Evolutionary conservation across 1,284 basidiomycete genomes (phyloP), one percentile per base, ranked within the genome.

Genomic region (Austroboletus niveus): DNA sequence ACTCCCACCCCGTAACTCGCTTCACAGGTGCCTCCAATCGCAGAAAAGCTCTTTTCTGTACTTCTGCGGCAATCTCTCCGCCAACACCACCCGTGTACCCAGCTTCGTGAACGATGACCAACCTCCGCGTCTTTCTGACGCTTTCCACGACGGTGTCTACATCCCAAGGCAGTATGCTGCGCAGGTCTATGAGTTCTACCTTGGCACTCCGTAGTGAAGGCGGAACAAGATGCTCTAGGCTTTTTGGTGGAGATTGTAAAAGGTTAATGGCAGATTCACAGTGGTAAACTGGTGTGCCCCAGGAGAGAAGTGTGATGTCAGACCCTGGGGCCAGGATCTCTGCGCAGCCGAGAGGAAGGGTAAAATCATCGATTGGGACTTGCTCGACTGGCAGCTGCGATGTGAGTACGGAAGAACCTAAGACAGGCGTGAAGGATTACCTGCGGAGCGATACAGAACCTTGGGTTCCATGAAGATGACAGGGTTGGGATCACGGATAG

Each of bases 401-500:
- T 54, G 47, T 68, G 29, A 66, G 54, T 15, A 41, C 8, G 34
- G 41, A 45, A 38, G 22, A 55, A 43, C 14, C 5, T 34, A 10
- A 24, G 9, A 22, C 29, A 9, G 2, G 39, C 2, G 2, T 12
- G 29, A 20, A 41, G 27, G 53, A 56, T 22, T 60, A 87, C 86
- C 81, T 63, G 89, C 80, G 42, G 89, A 90, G 47, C 91, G 83
- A 65, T 94, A 94, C 8, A 95, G 75, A 51, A 94, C 80, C 69
- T 98, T 98, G 10, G 94, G 94, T 70, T 98, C 94, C 79, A 98
- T 89, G 69, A 98, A 94, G 45, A 98, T 82, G 7, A 94, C 89
- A 0, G 95, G 95, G 63, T 96, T 95, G 0, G 92, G 90, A 64
- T 97, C 94, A 42, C 92, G 82, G 52, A 98, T 92, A 0, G 92